Conservation (phyloP, 352 stramenopile species). For the Pythium biforme region DNA sequence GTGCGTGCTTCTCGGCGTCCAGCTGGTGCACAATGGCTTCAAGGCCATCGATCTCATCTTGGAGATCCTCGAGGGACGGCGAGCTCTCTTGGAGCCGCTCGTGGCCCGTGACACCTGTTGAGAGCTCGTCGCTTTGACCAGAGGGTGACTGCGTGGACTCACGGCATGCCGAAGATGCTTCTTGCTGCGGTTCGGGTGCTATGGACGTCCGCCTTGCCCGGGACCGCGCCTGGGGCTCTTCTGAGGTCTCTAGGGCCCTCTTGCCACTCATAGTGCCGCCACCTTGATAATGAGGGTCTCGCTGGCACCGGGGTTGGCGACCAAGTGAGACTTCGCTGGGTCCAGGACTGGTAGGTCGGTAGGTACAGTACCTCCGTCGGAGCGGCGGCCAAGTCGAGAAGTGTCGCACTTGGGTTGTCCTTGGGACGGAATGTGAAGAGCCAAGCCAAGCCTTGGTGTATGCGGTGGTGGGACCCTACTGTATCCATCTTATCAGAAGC, state of each 20-base stretch:
- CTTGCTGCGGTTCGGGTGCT: constrained; percentile 3
- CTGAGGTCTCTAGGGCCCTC: constrained; percentile 10
- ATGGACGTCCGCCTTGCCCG: neutral
- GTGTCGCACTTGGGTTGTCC: constrained; percentile 9
- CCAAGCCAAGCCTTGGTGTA: constrained; percentile 1
- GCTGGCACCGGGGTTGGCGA: neutral
- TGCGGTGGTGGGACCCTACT: neutral
- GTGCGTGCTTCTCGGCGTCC: constrained; percentile 46
- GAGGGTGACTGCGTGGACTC: neutral
- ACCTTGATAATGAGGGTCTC: neutral
- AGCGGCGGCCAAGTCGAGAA: neutral
- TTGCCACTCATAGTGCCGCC: constrained; percentile 15
- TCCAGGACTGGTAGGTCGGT: neutral
- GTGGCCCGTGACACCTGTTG: constrained; percentile 17
- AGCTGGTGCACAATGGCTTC: constrained; percentile 41
- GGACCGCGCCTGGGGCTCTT: neutral
- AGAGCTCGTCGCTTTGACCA: constrained; percentile 14
- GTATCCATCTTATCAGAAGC: constrained; percentile 10
- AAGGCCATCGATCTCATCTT: constrained; percentile 43
- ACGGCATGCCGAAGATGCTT: neutral
- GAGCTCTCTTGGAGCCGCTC: constrained; percentile 7
- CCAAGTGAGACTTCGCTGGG: neutral
- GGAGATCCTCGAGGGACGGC: constrained; percentile 26
- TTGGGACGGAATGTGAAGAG: constrained; percentile 2
- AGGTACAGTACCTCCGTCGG: neutral